Evolutionary conservation across 495 filamentous ascomycete species (phyloP), one percentile per base, ranked within the genome.

Genomic region (Penicillium crystallinum): DNA sequence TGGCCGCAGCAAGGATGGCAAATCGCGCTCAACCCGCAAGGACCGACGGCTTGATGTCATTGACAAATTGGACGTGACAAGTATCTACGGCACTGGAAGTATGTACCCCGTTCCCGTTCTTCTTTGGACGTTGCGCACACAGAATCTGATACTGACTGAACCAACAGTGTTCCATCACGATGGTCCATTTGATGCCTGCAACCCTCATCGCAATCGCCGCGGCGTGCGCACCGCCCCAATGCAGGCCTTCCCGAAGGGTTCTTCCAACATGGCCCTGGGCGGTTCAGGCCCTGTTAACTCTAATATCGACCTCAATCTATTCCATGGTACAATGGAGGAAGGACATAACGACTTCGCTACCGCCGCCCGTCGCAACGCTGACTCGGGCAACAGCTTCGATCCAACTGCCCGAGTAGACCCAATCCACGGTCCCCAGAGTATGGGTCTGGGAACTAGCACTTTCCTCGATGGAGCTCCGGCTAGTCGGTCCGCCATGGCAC

Each of bases 161-260:
- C 40, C 43, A 48, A 25, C 53, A 96, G 92, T 97, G 65, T 96
- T 99, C 70, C 95, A 99, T 54, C 95, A 99, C 65, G 95, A 99
- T 65, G 95, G 95, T 21, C 95, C 95, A 8, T 99, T 96, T 60
- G 95, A 99, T 72, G 95, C 95, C 14, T 93, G 91, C 70, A 97
- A 97, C 59, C 92, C 95, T 6, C 87, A 93, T 67, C 88, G 95
- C 53, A 99, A 99, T 66, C 84, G 89, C 42, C 89, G 88, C 60
- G 88, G 87, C 45, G 80, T 85, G 54, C 81, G 84, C 49, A 84
- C 87, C 25, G 90, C 93, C 11, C 95, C 95, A 2, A 96, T 99
- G 89, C 86, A 97, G 65, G 95, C 95, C 6, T 99, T 97, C 70
- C 90, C 95, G 17, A 84, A 87, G 54, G 89, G 85, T 56, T 96